Conservation (phyloP, 345 rosid species). For the Mallotus nudiflorus region DNA sequence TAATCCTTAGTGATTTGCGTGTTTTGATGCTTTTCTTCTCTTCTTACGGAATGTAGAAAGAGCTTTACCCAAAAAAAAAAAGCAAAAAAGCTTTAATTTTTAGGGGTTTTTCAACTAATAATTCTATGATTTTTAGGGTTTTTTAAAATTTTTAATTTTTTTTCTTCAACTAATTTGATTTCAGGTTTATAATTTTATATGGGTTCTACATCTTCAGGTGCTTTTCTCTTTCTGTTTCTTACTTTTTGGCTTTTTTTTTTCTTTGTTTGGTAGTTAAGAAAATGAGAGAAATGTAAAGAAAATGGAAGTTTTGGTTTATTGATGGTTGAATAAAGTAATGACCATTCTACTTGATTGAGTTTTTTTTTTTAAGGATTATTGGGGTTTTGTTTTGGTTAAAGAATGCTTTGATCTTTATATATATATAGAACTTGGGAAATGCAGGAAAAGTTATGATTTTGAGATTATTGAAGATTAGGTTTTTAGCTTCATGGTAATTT, state of each 20-base stretch:
- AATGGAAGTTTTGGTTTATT: not conserved
- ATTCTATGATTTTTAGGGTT: not conserved
- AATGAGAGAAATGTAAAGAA: constrained; percentile 4
- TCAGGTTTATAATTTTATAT: constrained; percentile 16
- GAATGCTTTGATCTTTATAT: not conserved
- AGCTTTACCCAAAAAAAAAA: too few species aligned
- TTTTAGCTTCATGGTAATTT: not conserved
- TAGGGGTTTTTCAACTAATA: constrained; percentile 36
- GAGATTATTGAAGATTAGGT: not conserved
- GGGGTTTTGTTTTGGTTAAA: not conserved
- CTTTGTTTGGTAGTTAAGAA: constrained; percentile 21
- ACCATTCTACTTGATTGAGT: constrained; percentile 4
- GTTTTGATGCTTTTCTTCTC: too few species aligned
- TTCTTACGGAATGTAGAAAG: too few species aligned
- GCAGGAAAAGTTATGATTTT: not conserved
- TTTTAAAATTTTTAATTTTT: constrained; percentile 1
- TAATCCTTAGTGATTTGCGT: too few species aligned
- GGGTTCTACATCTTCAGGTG: constrained; percentile 54
- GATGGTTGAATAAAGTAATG: not conserved
- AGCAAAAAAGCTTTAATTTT: constrained; percentile 8
- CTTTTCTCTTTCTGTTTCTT: not conserved
- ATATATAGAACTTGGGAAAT: constrained; percentile 2
- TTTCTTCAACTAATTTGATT: not conserved
- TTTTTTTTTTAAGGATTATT: not conserved
- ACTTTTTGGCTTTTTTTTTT: too few species aligned